These are phyloP conservation scores for Pyrenochaeta sp. DNA, from an alignment of 2,329 filamentous ascomycete genomes.

Conservation along the genomic window DNA sequence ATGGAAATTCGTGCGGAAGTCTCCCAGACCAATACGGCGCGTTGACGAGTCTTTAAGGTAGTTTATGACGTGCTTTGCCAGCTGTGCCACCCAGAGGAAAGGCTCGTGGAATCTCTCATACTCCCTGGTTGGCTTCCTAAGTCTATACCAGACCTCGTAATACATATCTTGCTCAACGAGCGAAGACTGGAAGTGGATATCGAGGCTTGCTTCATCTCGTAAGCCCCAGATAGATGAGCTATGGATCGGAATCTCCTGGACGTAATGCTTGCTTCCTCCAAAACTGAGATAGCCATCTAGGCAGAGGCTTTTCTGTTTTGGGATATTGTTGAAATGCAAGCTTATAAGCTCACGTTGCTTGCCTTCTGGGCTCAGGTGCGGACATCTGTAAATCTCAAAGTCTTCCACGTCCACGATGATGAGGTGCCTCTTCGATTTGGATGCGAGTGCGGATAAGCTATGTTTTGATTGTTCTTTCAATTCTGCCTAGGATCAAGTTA, in stretches of 20 bases:
- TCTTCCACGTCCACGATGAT: slow-evolving; percentile 26
- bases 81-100: slow-evolving; percentile 74
- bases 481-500: slow-evolving; percentile 5
- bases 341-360: slow-evolving; percentile 14
- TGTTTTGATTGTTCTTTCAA: slow-evolving; percentile 6
- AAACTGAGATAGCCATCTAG: slow-evolving; percentile 54
- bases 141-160: slow-evolving; percentile 67
- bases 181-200: slow-evolving; percentile 69
- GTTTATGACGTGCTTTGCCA: slow-evolving; percentile 76
- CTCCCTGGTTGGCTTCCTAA: slow-evolving; percentile 63
- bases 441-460: slow-evolving; percentile 3
- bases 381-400: slow-evolving; percentile 35
- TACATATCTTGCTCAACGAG: slow-evolving; percentile 22
- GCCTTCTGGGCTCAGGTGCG: background rate
- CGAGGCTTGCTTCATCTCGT: slow-evolving; percentile 56
- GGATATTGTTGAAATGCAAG: slow-evolving; percentile 20
- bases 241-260: slow-evolving; percentile 64
- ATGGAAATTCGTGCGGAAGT: slow-evolving; percentile 67
- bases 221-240: slow-evolving; percentile 73
- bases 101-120: slow-evolving; percentile 69
- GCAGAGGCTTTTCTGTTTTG: slow-evolving; percentile 16
- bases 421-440: slow-evolving; percentile 5
- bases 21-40: slow-evolving; percentile 56
- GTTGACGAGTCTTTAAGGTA: slow-evolving; percentile 56
- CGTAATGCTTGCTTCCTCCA: slow-evolving; percentile 55